Conservation (phyloP, 1,284 basidiomycete genomes). For the Puccinia polysora region DNA sequence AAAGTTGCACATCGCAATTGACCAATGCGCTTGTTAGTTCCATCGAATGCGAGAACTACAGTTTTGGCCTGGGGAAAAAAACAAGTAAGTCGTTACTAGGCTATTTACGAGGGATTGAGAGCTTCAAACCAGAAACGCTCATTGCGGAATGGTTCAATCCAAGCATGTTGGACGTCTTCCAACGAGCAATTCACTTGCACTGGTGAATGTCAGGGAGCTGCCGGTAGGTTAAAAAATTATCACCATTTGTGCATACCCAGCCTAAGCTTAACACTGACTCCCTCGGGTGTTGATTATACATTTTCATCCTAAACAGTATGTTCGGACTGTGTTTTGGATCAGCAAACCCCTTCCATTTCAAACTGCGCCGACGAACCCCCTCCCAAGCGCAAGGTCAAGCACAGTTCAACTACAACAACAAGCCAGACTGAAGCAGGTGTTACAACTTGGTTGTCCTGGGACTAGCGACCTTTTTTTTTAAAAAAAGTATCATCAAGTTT, state of each 20-base stretch:
- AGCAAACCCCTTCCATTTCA: conserved; percentile 22
- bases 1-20: background rate
- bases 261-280: too few species aligned
- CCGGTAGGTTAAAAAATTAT: background rate
- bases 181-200: conserved; percentile 14
- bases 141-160: background rate
- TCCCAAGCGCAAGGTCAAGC: background rate
- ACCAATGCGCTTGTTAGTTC: conserved; percentile 8
- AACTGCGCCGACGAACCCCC: background rate
- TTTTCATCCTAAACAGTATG: background rate
- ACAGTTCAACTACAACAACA: background rate
- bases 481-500: too few species aligned
- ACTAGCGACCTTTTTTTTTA: background rate
- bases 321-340: background rate
- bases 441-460: conserved; percentile 2
- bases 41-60: conserved; percentile 1
- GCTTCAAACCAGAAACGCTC: background rate
- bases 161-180: conserved; percentile 14
- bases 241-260: too few species aligned
- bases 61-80: background rate
- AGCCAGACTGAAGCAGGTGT: background rate
- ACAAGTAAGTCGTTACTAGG: background rate
- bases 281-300: background rate
- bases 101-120: background rate
- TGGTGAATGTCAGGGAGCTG: conserved; percentile 4